Evolutionary conservation across 768 basidiomycete species (phyloP).

Genomic region (Sarcodon sp.): DNA sequence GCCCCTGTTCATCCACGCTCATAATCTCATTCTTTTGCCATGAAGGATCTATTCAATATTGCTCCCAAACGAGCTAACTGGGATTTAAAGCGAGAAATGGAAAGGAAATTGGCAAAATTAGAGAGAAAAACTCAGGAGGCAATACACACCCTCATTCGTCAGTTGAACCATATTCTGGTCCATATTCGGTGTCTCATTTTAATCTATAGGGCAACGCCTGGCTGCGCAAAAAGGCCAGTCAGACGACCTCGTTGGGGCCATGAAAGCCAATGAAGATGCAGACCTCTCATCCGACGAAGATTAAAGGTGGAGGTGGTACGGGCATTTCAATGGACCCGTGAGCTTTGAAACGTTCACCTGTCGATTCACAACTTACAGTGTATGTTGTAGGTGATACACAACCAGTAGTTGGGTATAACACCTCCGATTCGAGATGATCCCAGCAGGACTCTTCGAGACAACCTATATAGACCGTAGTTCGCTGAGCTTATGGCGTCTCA

Average conservation of each 20-base stretch:
- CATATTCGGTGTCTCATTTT: neutral
- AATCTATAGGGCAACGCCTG: conserved; percentile 54
- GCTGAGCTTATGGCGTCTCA: too few species aligned
- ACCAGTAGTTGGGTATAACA: too few species aligned
- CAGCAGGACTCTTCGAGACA: too few species aligned
- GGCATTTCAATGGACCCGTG: too few species aligned
- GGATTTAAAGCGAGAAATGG: conserved; percentile 91
- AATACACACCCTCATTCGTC: conserved; percentile 87
- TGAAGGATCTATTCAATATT: conserved; percentile 89
- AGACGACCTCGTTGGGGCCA: conserved; percentile 72
- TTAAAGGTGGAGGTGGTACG: neutral
- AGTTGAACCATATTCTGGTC: conserved; percentile 17
- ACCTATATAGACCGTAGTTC: too few species aligned
- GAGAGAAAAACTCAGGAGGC: conserved; percentile 87
- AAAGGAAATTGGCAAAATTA: conserved; percentile 80
- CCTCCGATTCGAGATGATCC: too few species aligned
- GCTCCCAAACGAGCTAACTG: conserved; percentile 95
- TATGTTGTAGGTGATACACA: too few species aligned
- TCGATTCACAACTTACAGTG: too few species aligned
- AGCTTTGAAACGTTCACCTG: too few species aligned
- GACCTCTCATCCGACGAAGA: conserved; percentile 34
- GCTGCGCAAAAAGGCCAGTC: conserved; percentile 69
- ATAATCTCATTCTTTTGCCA: conserved; percentile 5
- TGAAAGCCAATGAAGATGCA: conserved; percentile 61
- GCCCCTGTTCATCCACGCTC: neutral